Percentiles rank a stretch among this genome's conserved stretches.
phyloP scores from a whole-genome alignment of 768 basidiomycete species.

The Tricholoma sp. region DNA sequence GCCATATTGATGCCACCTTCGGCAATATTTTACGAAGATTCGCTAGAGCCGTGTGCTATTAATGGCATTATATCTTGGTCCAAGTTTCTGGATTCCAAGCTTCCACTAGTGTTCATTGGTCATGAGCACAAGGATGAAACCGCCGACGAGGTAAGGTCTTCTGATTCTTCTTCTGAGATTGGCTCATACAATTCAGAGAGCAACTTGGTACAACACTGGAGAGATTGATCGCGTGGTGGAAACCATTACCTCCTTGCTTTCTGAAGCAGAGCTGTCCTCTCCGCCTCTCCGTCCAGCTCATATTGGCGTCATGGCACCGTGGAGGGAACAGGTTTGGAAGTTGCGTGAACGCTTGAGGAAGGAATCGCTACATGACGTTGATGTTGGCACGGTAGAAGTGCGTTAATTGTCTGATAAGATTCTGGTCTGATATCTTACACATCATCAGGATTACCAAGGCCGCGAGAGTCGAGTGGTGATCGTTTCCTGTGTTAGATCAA shows the following conservation, averaged over 20 bases:
- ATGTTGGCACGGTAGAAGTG: slow-evolving; percentile 50
- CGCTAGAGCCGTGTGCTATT: slow-evolving; percentile 37
- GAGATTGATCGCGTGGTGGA: slow-evolving; percentile 39
- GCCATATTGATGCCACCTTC: slow-evolving; percentile 51
- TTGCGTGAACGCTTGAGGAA: slow-evolving; percentile 40
- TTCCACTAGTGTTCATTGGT: slow-evolving; percentile 43
- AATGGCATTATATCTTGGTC: slow-evolving; percentile 40
- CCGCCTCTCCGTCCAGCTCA: slow-evolving; percentile 37
- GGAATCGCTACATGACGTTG: slow-evolving; percentile 35
- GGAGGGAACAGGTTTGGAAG: slow-evolving; percentile 50
- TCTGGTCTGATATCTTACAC: background rate
- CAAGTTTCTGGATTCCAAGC: slow-evolving; percentile 30
- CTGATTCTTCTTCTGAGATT: background rate
- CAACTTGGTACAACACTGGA: slow-evolving; percentile 46
- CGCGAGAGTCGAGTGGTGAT: slow-evolving; percentile 47
- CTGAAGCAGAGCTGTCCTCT: slow-evolving; percentile 27
- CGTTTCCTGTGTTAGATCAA: slow-evolving; percentile 45
- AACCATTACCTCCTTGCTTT: slow-evolving; percentile 34
- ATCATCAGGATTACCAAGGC: slow-evolving; percentile 41
- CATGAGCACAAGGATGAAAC: slow-evolving; percentile 36
- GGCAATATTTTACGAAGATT: slow-evolving; percentile 48
- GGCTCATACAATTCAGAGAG: slow-evolving; percentile 25
- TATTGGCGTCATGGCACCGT: slow-evolving; percentile 48
- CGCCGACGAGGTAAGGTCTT: slow-evolving; percentile 37
- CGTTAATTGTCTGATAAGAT: background rate